These are phyloP conservation scores for Fistulifera solaris DNA, from an alignment of 108 stramenopile genomes.

Conservation along the genomic window DNA sequence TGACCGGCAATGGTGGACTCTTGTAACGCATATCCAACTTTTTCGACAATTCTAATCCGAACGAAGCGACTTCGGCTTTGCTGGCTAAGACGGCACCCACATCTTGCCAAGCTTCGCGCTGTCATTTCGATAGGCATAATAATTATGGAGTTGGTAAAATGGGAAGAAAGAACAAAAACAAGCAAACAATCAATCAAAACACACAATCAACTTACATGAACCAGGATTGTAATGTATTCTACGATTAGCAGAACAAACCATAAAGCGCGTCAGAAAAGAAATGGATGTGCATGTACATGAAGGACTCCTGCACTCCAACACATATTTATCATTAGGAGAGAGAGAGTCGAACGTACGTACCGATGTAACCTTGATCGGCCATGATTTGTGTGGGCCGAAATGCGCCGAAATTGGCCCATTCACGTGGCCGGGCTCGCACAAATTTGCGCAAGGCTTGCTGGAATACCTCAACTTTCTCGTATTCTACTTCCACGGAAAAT, in stretches of 20 bases:
- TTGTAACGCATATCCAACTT: slow-evolving; percentile 53
- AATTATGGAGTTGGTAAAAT: no score
- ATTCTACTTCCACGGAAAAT: slow-evolving; percentile 47
- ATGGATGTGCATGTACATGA: no score
- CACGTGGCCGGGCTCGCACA: slow-evolving; percentile 45
- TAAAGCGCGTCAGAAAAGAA: no score
- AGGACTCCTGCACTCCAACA: no score
- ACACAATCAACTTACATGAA: no score
- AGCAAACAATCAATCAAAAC: no score
- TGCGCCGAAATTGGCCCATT: slow-evolving; percentile 43
- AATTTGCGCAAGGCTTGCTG: slow-evolving; percentile 37
- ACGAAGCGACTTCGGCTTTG: slow-evolving; percentile 41
- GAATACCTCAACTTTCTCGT: slow-evolving; percentile 34
- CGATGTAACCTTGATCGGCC: slow-evolving; percentile 56
- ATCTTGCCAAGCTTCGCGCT: slow-evolving; percentile 34
- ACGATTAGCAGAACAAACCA: no score
- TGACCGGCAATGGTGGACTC: slow-evolving; percentile 10
- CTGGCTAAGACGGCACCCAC: slow-evolving; percentile 28
- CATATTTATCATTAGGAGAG: no score
- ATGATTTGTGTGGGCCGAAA: slow-evolving; percentile 49
- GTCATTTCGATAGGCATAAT: no score
- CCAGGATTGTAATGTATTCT: no score
- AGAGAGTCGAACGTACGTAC: no score
- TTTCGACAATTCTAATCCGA: slow-evolving; percentile 50
- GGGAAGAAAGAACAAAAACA: no score